Base-by-base conservation (phyloP, 202 grass and related monocot genomes). In the Zoysia matrella region DNA sequence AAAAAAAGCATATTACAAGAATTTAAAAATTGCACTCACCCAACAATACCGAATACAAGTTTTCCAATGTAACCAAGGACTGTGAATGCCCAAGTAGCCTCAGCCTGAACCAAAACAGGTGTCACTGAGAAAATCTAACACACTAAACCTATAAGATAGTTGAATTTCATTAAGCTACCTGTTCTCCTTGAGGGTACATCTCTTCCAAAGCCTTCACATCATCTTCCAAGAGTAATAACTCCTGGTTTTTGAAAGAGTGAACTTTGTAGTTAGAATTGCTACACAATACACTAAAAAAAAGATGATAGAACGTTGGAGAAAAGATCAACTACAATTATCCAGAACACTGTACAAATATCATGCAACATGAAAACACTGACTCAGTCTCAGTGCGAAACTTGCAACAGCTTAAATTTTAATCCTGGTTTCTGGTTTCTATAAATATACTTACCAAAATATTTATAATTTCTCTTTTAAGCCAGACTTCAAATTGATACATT, bases 121-220 rank as follows among this genome's bases (percentile, higher is more conserved):
- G 70, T 76, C 48, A 92, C 88, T 39, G 52, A 82, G 57, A 80
- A 75, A 60, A 74, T 71, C 10, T 79, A 60, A 82, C 41, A 67
- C 73, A 60, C 51, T 64, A 75, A 75, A 80, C 52, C 14, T 78
- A 84, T 14, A 11, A 82, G 51, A 75, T 69, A 36, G 16, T 4
- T 36, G 39, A 80, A 61, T 81, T 67, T 40, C 22, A 30, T 30
- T 30, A 30, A 30, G 22, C 22, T 30, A 30, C 22, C 22, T 30
- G 22, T 30, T 30, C 22, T 30, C 22, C 22, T 30, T 30, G 22
- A 30, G 22, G 95, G 79, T 98, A 98, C 95, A 98, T 98, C 88
- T 98, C 95, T 76, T 98, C 95, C 65, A 98, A 82, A 72, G 92
- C 92, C 78, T 93, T 91, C 88, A 90, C 90, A 73, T 98, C 95